phyloP scores from a whole-genome alignment of 1,139 yeast species.

The Debaryomyces robertsiae region DNA sequence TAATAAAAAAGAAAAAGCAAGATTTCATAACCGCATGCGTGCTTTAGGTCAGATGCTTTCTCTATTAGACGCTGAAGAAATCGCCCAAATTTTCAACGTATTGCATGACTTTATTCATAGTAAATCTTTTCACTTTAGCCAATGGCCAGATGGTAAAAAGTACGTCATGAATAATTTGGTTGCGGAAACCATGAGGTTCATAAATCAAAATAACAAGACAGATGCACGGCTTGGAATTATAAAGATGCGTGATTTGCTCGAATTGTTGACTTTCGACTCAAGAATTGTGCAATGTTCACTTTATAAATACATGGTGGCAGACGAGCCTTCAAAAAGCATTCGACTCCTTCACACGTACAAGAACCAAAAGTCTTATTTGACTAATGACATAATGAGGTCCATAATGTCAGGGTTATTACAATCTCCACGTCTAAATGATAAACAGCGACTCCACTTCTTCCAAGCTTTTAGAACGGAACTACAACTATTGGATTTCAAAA shows the following conservation, averaged over 20 bases:
- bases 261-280: slow-evolving; percentile 19
- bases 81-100: slow-evolving; percentile 20
- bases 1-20: slow-evolving; percentile 20
- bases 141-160: slow-evolving; percentile 20
- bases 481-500: slow-evolving; percentile 22
- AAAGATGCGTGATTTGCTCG: slow-evolving; percentile 23
- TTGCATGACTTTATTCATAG: slow-evolving; percentile 16
- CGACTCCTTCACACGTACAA: slow-evolving; percentile 25
- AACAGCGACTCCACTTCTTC: slow-evolving; percentile 22
- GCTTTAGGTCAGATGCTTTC: slow-evolving; percentile 36
- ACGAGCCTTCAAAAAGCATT: slow-evolving; percentile 27
- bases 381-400: slow-evolving; percentile 21
- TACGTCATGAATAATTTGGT: slow-evolving; percentile 25
- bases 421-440: slow-evolving; percentile 17
- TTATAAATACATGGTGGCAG: slow-evolving; percentile 28
- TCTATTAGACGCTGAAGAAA: slow-evolving; percentile 20
- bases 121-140: slow-evolving; percentile 19
- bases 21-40: slow-evolving; percentile 30
- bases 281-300: slow-evolving; percentile 23
- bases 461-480: slow-evolving; percentile 23
- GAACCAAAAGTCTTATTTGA: slow-evolving; percentile 20
- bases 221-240: slow-evolving; percentile 14
- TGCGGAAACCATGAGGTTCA: slow-evolving; percentile 24
- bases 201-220: slow-evolving; percentile 16
- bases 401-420: slow-evolving; percentile 31